These are phyloP conservation scores for Fonsecaea pugnacius DNA, from an alignment of 2,329 filamentous ascomycete species.

Conservation along the genomic window DNA sequence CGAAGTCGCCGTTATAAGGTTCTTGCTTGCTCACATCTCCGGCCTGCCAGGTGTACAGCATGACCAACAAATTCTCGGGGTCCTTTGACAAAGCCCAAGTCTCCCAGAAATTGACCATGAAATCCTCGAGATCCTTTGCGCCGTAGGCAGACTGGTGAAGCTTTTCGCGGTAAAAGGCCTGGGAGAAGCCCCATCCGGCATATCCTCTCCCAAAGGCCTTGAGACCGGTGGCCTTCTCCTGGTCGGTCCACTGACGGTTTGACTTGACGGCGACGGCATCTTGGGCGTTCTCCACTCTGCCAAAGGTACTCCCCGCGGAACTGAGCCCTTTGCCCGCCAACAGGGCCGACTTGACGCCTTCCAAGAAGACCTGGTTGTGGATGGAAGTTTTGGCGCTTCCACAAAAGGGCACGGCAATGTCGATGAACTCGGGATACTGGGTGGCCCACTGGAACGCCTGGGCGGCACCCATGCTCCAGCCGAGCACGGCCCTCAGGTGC, in stretches of 20 bases:
- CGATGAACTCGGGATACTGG: constrained; percentile 68
- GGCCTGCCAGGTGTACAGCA: constrained; percentile 79
- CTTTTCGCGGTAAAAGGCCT: constrained; percentile 75
- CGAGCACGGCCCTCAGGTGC: constrained; percentile 66
- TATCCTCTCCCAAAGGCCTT: constrained; percentile 77
- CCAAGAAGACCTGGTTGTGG: constrained; percentile 71
- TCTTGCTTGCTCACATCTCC: constrained; percentile 71
- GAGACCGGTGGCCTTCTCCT: constrained; percentile 61
- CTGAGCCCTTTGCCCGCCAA: constrained; percentile 60
- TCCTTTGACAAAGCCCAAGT: constrained; percentile 69
- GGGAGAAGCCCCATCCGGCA: constrained; percentile 78
- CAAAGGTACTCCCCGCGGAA: constrained; percentile 58
- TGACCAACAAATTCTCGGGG: constrained; percentile 72
- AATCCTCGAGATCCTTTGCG: constrained; percentile 71
- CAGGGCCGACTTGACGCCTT: constrained; percentile 66
- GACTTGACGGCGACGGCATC: constrained; percentile 43
- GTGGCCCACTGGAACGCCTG: constrained; percentile 69
- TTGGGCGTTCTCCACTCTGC: constrained; percentile 45
- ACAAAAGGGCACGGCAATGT: constrained; percentile 68
- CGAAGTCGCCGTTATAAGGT: constrained; percentile 70
- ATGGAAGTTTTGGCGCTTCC: constrained; percentile 66
- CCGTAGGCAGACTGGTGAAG: constrained; percentile 63
- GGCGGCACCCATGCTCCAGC: constrained; percentile 73
- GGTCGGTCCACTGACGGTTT: constrained; percentile 54
- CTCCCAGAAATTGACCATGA: constrained; percentile 77